Percentiles rank a stretch among this genome's conserved stretches.
phyloP scores from a whole-genome alignment of 306 rosid species.

The Glycyrrhiza uralensis region DNA sequence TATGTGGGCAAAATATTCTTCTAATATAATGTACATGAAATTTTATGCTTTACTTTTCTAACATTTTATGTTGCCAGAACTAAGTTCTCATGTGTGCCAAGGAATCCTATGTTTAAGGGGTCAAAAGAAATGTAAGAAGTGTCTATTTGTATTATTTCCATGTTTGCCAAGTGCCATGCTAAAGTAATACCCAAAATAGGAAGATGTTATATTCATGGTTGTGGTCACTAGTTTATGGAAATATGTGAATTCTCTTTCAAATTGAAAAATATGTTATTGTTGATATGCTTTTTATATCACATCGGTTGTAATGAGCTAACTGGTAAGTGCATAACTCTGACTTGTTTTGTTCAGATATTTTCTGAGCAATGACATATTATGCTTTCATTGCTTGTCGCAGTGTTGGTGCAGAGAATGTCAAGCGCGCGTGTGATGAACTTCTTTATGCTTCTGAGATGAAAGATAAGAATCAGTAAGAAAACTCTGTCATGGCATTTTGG shows the following conservation, averaged over 20 bases:
- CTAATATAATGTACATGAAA: background rate
- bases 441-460: constrained; percentile 1
- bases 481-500: background rate
- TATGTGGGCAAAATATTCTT: background rate
- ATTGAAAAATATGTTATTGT: background rate
- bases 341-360: background rate
- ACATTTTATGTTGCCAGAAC: background rate
- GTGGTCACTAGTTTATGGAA: background rate
- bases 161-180: background rate
- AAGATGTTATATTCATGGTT: background rate
- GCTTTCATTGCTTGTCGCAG: constrained; percentile 13
- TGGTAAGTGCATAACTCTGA: background rate
- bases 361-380: background rate
- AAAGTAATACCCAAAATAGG: background rate
- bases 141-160: background rate
- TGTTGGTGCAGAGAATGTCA: constrained; percentile 25
- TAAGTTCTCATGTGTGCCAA: background rate
- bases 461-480: constrained; percentile 26
- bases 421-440: constrained; percentile 24
- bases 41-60: background rate
- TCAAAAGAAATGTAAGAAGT: background rate
- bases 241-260: background rate
- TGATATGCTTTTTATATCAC: background rate
- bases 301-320: background rate
- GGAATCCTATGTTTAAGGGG: background rate